These are phyloP conservation scores for Trametes hirsuta DNA, from an alignment of 1,284 basidiomycete species.

Conservation along the genomic window DNA sequence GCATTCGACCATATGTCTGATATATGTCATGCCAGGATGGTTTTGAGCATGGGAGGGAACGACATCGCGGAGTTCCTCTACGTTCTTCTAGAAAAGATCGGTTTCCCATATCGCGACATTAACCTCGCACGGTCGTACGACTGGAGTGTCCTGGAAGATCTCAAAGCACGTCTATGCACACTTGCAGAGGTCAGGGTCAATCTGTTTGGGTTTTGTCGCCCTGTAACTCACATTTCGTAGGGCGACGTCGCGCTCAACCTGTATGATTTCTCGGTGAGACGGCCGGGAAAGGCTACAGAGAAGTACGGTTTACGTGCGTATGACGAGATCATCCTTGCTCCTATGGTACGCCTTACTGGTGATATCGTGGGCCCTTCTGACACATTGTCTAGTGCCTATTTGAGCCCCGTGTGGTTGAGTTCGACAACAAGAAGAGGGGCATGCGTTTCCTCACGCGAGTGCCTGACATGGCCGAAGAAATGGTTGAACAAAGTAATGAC, in stretches of 20 bases:
- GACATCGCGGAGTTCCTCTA: slow-evolving; percentile 92
- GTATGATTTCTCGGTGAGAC: slow-evolving; percentile 87
- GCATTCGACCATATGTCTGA: not conserved
- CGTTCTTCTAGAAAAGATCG: slow-evolving; percentile 79
- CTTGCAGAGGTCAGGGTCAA: slow-evolving; percentile 71
- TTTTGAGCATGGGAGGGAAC: slow-evolving; percentile 88
- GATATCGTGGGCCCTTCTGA: not conserved
- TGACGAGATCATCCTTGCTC: slow-evolving; percentile 94
- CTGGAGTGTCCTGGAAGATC: slow-evolving; percentile 87
- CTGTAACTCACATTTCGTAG: slow-evolving; percentile 40
- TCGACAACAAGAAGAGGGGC: slow-evolving; percentile 73
- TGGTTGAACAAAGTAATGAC: slow-evolving; percentile 66
- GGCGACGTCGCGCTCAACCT: slow-evolving; percentile 85
- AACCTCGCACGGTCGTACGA: slow-evolving; percentile 80
- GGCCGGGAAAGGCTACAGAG: slow-evolving; percentile 75
- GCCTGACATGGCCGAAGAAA: slow-evolving; percentile 71
- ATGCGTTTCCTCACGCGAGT: slow-evolving; percentile 47
- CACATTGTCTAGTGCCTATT: slow-evolving; percentile 74
- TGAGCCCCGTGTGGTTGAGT: slow-evolving; percentile 90
- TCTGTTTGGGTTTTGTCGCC: not conserved
- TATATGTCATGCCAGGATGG: slow-evolving; percentile 57
- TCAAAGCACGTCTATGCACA: slow-evolving; percentile 84
- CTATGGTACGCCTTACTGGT: slow-evolving; percentile 66
- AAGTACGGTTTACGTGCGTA: slow-evolving; percentile 93
- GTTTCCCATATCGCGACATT: slow-evolving; percentile 88